Base-by-base conservation (phyloP, 495 filamentous ascomycete genomes). In the Arthonia radiata region DNA sequence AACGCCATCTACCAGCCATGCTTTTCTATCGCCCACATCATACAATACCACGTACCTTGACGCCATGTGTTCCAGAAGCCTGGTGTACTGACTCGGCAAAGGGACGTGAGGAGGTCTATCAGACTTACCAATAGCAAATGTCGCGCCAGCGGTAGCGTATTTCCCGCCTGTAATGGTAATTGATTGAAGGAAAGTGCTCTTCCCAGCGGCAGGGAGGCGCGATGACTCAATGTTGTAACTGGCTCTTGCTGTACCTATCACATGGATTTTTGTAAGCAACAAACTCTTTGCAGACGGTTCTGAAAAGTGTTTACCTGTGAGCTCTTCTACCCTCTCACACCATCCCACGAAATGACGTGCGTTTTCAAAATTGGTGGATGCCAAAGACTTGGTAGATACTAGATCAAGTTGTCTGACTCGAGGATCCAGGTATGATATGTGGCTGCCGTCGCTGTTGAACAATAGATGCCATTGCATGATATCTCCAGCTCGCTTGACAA, bases 1-100 rank as follows among this genome's bases (percentile, higher is more conserved):
- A 0, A 35, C 29, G 2, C 47, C 47, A 28, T 49, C 37, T 0
- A 48, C 27, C 0, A 53, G 32, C 45, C 44, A 53, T 13, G 37
- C 43, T 8, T 43, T 28, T 9, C 37, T 40, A 13, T 46, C 47
- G 13, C 18, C 23, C 2, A 35, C 39, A 26, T 53, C 49, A 30
- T 36, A 50, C 3, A 51, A 30, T 2, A 42, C 26, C 2, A 45
- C 33, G 13, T 34, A 37, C 12, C 37, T 37, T 5, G 23, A 28
- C 5, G 15, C 13, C 4, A 46, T 32, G 36, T 33, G 38, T 21
- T 29, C 23, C 3, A 52, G 30, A 21, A 31, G 29, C 1, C 9
- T 6, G 5, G 37, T 24, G 24, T 44, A 43, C 12, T 28, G 30
- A 19, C 30, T 12, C 0, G 17, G 15, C 6, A 14, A 4, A 11